Evolutionary conservation across 805 yeast genomes (phyloP), one percentile per base, ranked within the genome.

Genomic region (Spathaspora girioi): DNA sequence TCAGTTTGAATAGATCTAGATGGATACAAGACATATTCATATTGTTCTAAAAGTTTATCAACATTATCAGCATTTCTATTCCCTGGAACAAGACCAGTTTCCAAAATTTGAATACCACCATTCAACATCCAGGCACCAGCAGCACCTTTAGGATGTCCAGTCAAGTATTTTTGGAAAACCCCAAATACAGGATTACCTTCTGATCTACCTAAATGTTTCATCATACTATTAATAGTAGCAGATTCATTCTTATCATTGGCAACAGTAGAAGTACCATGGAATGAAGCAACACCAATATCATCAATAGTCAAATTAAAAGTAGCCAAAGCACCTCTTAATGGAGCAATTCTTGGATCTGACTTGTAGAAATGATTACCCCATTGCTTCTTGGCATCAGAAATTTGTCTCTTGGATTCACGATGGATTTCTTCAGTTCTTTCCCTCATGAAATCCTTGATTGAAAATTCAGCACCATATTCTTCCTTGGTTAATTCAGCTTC

Each of bases 101-200:
- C 87, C 70, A 94, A 79, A 60, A 92, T 85, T 79, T 94, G 99
- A 60, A 94, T 77, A 52, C 90, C 97, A 75, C 99, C 99, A 73
- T 94, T 96, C 82, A 94, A 77, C 99, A 94, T 94, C 99, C 99
- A 94, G 53, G 99, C 98, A 81, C 97, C 99, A 52, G 99, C 99
- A 63, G 99, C 99, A 83, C 99, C 99, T 88, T 94, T 94, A 64
- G 99, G 99, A 80, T 94, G 99, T 76, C 99, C 99, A 63, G 99
- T 94, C 67, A 94, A 83, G 84, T 82, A 94, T 76, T 94, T 94
- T 77, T 94, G 99, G 96, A 96, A 93, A 50, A 94, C 96, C 82
- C 98, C 97, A 61, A 87, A 80, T 47, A 96, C 92, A 56, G 99
- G 96, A 77, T 94, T 96, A 77, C 99, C 99, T 77, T 89, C 91